A percentile compares a stretch with the other conserved stretches of the same genome.
phyloP scores from a whole-genome alignment of 192 early-diverging fungal genomes.

The Coemansia sp. region DNA sequence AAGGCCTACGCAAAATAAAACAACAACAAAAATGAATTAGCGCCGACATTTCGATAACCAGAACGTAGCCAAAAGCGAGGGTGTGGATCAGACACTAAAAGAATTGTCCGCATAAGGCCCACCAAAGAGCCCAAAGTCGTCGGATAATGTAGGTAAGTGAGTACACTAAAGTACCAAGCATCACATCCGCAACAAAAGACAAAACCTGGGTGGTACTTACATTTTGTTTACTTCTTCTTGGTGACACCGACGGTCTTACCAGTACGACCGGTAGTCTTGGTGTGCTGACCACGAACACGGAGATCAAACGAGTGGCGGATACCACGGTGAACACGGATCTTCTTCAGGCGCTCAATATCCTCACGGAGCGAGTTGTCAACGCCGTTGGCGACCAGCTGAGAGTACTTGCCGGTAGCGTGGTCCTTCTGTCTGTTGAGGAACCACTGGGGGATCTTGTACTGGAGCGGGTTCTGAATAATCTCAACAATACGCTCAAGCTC shows the following conservation, averaged over 20 bases:
- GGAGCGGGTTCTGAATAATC: conserved; percentile 98
- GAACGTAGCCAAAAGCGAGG: background rate
- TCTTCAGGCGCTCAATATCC: conserved; percentile 98
- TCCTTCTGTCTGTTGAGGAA: conserved; percentile 99
- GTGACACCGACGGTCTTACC: conserved; percentile 96
- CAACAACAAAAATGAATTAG: background rate
- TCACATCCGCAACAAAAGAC: conserved; percentile 1
- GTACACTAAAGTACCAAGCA: background rate
- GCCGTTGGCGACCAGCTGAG: conserved; percentile 90
- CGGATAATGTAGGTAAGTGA: conserved; percentile 11
- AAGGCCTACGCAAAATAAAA: background rate
- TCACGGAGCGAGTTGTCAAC: conserved; percentile 97
- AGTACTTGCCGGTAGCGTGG: conserved; percentile 91
- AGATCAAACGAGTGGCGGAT: conserved; percentile 98
- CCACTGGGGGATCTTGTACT: conserved; percentile 99
- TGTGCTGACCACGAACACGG: conserved; percentile 99
- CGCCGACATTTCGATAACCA: background rate
- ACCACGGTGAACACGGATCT: conserved; percentile 99
- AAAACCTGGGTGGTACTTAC: conserved; percentile 20
- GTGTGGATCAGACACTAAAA: conserved; percentile 7
- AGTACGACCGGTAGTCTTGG: conserved; percentile 98
- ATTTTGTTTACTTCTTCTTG: conserved; percentile 88
- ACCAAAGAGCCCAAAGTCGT: conserved; percentile 2
- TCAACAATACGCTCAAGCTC: conserved; percentile 97
- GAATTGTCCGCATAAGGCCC: conserved; percentile 11